Conservation (phyloP, 768 basidiomycete species). For the Naematelia encephala region DNA sequence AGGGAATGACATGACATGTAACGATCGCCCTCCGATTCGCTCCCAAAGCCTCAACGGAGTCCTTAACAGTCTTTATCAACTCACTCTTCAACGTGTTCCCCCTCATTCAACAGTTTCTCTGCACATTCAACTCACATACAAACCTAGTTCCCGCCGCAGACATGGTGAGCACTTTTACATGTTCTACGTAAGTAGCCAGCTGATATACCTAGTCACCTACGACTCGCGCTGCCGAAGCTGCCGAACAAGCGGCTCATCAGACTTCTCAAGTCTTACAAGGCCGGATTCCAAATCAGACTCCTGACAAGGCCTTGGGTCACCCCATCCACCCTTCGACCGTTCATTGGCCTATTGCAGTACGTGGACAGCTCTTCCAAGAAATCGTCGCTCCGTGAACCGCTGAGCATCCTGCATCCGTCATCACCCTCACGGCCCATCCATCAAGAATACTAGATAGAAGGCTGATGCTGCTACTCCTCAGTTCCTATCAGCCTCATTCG, state of each 20-base stretch:
- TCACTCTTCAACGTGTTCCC: no score
- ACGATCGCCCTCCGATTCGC: no score
- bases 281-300: constrained; percentile 17
- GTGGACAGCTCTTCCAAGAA: neutral
- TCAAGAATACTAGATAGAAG: no score
- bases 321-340: constrained; percentile 30
- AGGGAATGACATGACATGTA: no score
- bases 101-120: no score
- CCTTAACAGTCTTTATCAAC: no score
- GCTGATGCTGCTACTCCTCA: constrained; percentile 13
- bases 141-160: no score
- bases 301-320: constrained; percentile 32
- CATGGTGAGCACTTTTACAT: no score
- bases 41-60: no score
- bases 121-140: no score
- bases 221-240: neutral
- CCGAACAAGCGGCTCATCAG: constrained; percentile 23
- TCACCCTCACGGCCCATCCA: no score
- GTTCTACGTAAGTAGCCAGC: neutral
- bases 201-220: neutral
- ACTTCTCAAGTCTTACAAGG: constrained; percentile 16
- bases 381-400: neutral
- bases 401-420: no score
- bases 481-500: constrained; percentile 43
- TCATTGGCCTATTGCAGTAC: constrained; percentile 30